phyloP scores from a whole-genome alignment of 164 flowering plant genomes.

The Dillenia turbinata region DNA sequence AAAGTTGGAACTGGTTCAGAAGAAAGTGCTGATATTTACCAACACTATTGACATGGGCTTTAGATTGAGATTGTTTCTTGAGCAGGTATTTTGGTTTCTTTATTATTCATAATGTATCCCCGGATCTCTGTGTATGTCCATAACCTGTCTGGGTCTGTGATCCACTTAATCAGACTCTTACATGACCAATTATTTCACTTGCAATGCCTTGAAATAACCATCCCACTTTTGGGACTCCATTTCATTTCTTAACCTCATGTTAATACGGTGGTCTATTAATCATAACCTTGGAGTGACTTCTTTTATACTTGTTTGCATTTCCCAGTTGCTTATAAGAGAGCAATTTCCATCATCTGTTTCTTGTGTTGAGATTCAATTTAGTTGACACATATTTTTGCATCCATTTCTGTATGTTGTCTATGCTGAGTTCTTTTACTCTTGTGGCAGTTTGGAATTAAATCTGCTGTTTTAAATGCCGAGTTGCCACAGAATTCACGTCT shows the following conservation, averaged over 20 bases:
- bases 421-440: background rate
- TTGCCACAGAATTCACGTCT: conserved; percentile 96
- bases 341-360: too few relatives aligned
- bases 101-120: background rate
- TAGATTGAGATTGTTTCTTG: conserved; percentile 80
- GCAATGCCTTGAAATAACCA: too few relatives aligned
- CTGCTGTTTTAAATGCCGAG: conserved; percentile 91
- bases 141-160: too few relatives aligned
- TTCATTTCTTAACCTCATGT: too few relatives aligned
- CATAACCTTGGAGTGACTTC: too few relatives aligned
- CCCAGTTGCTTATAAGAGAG: too few relatives aligned
- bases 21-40: conserved; percentile 79
- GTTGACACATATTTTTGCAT: background rate
- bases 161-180: too few relatives aligned
- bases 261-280: too few relatives aligned
- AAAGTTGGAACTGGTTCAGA: conserved; percentile 85
- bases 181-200: too few relatives aligned
- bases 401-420: background rate
- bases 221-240: too few relatives aligned
- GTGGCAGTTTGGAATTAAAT: conserved; percentile 81
- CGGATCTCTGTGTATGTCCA: background rate
- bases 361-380: too few relatives aligned
- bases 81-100: conserved; percentile 59
- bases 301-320: too few relatives aligned
- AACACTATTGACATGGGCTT: conserved; percentile 82